Base-by-base conservation (phyloP, 805 yeast genomes). In the Metschnikowia hibisci region DNA sequence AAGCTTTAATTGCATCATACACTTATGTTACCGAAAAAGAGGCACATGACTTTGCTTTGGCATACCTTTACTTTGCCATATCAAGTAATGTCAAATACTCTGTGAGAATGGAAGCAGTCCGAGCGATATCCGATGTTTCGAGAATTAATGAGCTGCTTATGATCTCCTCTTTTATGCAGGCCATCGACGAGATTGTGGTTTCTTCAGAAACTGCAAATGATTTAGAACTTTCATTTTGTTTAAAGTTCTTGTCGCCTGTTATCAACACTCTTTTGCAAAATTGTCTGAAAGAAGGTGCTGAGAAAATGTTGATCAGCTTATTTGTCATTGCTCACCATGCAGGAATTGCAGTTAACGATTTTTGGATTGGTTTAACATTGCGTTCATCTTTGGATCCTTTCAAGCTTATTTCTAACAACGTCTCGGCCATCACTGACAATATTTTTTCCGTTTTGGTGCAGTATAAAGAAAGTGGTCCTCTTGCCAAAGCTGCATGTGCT, bases 301-400 rank as follows among this genome's bases (percentile, higher is more conserved):
- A 46, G 16, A 34, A 43, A 8, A 58, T 58, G 45, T 56, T 65
- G 33, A 43, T 42, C 9, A 22, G 52, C 25, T 51, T 67, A 18
- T 43, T 66, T 28, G 52, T 64, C 8, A 51, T 60, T 5, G 61
- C 73, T 2, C 63, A 64, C 50, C 61, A 61, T 42, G 29, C 50
- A 8, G 41, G 38, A 5, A 48, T 66, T n/a, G 56, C 65, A 0
- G 61, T 48, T 64, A 69, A 58, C 64, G 62, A 76, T 46, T 82
- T 84, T 1, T 91, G 98, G 98, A 84, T 88, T 27, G 85, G 85
- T 0, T 62, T 88, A 32, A 81, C 81, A 29, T 77, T 82, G 53
- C 67, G 77, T 35, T 74, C 84, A 6, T 56, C 63, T 2, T 44
- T 66, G 27, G 95, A 90, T 57, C 56, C 56, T 6, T 44, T 43